Evolutionary conservation across 2,329 filamentous ascomycete species (phyloP).

Genomic region (Karstenula rhodostoma): DNA sequence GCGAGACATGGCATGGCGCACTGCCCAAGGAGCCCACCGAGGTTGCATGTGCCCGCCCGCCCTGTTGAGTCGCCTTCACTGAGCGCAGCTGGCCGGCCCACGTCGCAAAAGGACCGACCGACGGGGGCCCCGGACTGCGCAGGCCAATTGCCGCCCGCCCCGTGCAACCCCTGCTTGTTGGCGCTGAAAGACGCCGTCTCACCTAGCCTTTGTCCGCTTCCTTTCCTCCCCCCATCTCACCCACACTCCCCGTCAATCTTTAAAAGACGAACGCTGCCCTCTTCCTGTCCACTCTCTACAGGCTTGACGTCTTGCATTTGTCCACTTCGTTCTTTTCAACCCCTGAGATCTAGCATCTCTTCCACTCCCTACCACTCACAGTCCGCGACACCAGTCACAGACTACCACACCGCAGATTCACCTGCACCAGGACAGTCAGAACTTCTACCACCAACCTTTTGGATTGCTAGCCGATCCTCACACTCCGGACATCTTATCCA

Average conservation of each 20-base stretch:
- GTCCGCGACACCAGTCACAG: slow-evolving; percentile 25
- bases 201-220: background rate
- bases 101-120: background rate
- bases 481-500: slow-evolving; percentile 25
- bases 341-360: slow-evolving; percentile 46
- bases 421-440: slow-evolving; percentile 15
- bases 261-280: slow-evolving; percentile 33
- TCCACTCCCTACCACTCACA: slow-evolving; percentile 40
- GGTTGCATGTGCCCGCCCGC: background rate
- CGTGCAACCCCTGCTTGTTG: slow-evolving; percentile 11
- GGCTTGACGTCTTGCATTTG: slow-evolving; percentile 49
- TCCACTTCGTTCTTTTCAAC: slow-evolving; percentile 37
- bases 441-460: slow-evolving; percentile 15
- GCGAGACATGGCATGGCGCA: background rate
- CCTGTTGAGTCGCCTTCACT: background rate
- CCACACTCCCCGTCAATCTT: slow-evolving; percentile 25
- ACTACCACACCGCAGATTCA: slow-evolving; percentile 14
- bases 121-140: background rate
- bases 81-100: background rate
- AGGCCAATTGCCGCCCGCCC: slow-evolving; percentile 3
- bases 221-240: slow-evolving; percentile 15
- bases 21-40: background rate
- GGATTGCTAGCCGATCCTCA: slow-evolving; percentile 47
- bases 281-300: slow-evolving; percentile 49
- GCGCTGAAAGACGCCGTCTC: slow-evolving; percentile 16